Evolutionary conservation across 2,329 filamentous ascomycete genomes (phyloP).

Genomic region (Verruconis gallopava): DNA sequence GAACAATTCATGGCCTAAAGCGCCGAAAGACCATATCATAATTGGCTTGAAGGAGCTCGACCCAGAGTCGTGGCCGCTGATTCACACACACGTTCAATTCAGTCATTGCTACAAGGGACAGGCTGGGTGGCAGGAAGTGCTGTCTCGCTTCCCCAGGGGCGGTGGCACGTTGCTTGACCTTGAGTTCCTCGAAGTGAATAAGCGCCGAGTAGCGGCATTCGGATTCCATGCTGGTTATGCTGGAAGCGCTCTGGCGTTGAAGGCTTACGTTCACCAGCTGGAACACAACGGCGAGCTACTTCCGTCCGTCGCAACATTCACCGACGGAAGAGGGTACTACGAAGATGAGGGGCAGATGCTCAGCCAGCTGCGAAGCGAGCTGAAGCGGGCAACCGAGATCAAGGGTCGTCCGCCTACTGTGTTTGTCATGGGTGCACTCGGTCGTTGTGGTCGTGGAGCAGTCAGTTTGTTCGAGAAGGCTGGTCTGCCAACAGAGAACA

Average conservation of each 20-base stretch:
- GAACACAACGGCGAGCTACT: slow-evolving; percentile 54
- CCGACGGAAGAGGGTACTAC: slow-evolving; percentile 42
- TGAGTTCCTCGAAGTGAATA: slow-evolving; percentile 65
- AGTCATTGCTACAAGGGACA: slow-evolving; percentile 31
- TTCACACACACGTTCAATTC: slow-evolving; percentile 29
- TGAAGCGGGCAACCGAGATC: slow-evolving; percentile 52
- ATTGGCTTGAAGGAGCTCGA: slow-evolving; percentile 31
- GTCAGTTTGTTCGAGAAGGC: slow-evolving; percentile 65
- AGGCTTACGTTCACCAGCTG: slow-evolving; percentile 76
- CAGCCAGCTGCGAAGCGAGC: slow-evolving; percentile 56
- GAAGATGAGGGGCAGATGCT: slow-evolving; percentile 64
- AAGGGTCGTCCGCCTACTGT: slow-evolving; percentile 56
- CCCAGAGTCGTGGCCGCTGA: slow-evolving; percentile 22
- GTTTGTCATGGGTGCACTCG: slow-evolving; percentile 66
- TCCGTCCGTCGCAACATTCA: slow-evolving; percentile 46
- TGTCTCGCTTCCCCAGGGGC: slow-evolving; percentile 66
- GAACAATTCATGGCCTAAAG: slow-evolving; percentile 25
- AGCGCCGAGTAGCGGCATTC: slow-evolving; percentile 59
- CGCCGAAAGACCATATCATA: slow-evolving; percentile 26
- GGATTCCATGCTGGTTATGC: slow-evolving; percentile 22
- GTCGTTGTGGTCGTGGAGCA: slow-evolving; percentile 71
- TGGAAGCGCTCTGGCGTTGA: slow-evolving; percentile 46
- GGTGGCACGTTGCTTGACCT: slow-evolving; percentile 71
- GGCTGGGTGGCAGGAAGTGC: slow-evolving; percentile 55
- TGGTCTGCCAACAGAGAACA: slow-evolving; percentile 56